Base-by-base conservation (phyloP, 805 yeast genomes). In the Monosporozyma siamensis region DNA sequence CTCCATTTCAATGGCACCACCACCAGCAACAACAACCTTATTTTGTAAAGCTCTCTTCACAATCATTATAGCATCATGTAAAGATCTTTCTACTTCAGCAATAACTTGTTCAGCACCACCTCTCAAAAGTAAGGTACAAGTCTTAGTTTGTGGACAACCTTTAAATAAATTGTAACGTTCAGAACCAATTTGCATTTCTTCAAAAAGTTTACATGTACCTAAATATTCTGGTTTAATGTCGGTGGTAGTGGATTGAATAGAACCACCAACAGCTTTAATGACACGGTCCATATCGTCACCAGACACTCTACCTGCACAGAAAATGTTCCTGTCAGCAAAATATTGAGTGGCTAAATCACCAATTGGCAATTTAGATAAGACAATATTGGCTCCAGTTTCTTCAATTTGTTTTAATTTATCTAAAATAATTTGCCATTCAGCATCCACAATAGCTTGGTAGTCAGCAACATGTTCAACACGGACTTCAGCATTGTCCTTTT, bases 1-100 rank as follows among this genome's bases (percentile, higher is more conserved):
- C 61, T 92, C 97, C 98, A 92, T 92, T 66, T 92, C 98, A 49
- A 88, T 82, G 27, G 99, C 99, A 49, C 99, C 99, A 50, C 99
- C 99, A 48, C 99, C 99, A 11, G 95, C 97, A 44, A 92, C 98
- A 51, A 92, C 79, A 23, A 77, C 69, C 57, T 80, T 82, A 61
- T 89, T 89, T 58, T 84, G 80, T 34, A 92, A 78, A 2, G 97
- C 94, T 55, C 98, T 76, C 67, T 89, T 90, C 37, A 90, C 97
- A 62, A 92, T 89, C 98, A 90, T 90, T 40, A 92, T 87, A 40
- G 98, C 98, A 67, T 92, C 99, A 59, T 92, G 97, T 52, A 92
- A 71, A 2, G 97, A 90, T 66, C 98, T 78, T 64, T 92, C 98
- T 21, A 94, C 96, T 69, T 92, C 98, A 43, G 95, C 96, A 58